These are phyloP conservation scores for Trichoderma gracile DNA, from an alignment of 2,329 filamentous ascomycete species.

Conservation along the genomic window DNA sequence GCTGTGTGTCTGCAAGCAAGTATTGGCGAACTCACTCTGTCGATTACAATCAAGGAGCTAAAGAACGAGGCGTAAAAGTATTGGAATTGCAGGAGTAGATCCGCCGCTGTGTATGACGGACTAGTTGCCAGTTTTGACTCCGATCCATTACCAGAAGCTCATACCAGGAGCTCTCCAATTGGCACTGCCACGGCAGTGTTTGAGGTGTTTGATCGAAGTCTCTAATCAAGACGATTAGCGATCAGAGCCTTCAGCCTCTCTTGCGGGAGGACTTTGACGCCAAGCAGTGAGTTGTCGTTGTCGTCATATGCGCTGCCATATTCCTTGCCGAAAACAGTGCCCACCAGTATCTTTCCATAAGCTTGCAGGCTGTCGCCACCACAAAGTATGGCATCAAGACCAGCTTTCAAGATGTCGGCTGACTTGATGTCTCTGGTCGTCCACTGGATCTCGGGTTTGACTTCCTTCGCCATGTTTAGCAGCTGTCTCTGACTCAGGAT, in stretches of 20 bases:
- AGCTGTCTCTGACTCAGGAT: not conserved
- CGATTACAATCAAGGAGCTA: too few species aligned
- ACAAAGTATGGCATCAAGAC: not conserved
- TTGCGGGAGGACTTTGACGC: not conserved
- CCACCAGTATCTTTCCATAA: not conserved
- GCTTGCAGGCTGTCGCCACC: not conserved
- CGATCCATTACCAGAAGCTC: too few species aligned
- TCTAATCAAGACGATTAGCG: not conserved
- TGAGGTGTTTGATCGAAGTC: not conserved
- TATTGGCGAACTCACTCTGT: too few species aligned
- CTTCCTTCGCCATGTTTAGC: not conserved
- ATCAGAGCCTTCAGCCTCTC: not conserved
- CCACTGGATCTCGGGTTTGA: not conserved
- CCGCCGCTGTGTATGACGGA: too few species aligned
- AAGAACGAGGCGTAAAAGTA: too few species aligned
- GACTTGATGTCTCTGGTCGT: not conserved
- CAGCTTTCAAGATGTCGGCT: not conserved
- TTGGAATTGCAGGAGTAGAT: too few species aligned
- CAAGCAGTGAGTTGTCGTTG: not conserved
- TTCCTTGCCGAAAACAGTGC: conserved; percentile 1
- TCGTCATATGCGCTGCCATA: not conserved
- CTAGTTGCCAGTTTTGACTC: too few species aligned
- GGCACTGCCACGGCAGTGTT: too few species aligned
- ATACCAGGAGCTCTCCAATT: not conserved
- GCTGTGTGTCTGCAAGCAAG: too few species aligned